phyloP scores from a whole-genome alignment of 2,329 filamentous ascomycete species.

The Fusarium nodosum region DNA sequence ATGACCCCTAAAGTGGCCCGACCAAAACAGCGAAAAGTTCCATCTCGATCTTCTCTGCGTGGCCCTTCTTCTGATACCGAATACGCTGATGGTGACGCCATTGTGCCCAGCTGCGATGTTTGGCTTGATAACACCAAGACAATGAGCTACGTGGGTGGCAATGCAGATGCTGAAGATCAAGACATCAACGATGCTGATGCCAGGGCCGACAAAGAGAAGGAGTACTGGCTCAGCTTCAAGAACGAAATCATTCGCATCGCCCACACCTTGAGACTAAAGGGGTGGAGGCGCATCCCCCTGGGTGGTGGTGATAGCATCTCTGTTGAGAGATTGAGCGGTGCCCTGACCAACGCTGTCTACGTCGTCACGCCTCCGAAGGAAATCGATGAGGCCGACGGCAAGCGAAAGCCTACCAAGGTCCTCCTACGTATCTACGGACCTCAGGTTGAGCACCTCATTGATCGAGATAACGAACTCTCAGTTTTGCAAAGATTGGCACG shows the following conservation, averaged over 20 bases:
- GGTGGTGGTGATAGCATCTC: constrained; percentile 76
- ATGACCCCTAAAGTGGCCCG: constrained; percentile 59
- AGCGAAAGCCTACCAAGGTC: constrained; percentile 73
- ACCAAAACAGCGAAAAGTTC: constrained; percentile 56
- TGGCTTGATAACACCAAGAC: constrained; percentile 92
- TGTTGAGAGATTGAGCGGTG: constrained; percentile 86
- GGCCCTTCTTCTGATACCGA: constrained; percentile 86
- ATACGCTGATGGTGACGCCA: constrained; percentile 80
- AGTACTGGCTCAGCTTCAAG: constrained; percentile 90
- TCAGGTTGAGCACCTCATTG: constrained; percentile 95
- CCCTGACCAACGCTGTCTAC: constrained; percentile 96
- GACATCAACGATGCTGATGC: constrained; percentile 50
- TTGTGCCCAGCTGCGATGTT: constrained; percentile 89
- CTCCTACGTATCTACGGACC: constrained; percentile 94
- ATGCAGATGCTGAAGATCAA: constrained; percentile 58
- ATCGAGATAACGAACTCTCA: constrained; percentile 88
- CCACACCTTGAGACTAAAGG: constrained; percentile 90
- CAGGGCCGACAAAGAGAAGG: constrained; percentile 74
- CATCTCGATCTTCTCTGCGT: constrained; percentile 57
- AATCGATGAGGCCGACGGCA: constrained; percentile 59
- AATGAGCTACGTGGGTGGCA: constrained; percentile 75
- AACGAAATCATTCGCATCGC: constrained; percentile 89
- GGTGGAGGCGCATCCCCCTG: constrained; percentile 87
- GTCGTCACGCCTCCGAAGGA: constrained; percentile 86
- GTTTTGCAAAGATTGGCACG: constrained; percentile 88